Percentiles rank a stretch among this genome's conserved stretches.
phyloP scores from a whole-genome alignment of 208 protist genomes.

The Acanthamoeba quina region DNA sequence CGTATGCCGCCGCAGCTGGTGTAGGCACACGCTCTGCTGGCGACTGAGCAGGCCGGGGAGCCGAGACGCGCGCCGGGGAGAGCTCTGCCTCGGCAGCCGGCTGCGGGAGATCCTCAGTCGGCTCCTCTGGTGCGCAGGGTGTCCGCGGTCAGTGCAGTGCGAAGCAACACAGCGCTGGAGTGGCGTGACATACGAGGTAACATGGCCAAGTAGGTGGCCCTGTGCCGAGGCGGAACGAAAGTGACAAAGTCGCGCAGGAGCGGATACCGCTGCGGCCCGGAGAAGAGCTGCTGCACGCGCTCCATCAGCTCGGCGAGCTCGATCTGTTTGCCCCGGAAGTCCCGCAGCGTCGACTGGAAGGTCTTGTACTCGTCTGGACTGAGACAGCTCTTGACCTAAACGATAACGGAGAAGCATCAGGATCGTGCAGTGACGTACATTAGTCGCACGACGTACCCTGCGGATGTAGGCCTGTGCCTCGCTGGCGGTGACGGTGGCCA shows the following conservation, averaged over 20 bases:
- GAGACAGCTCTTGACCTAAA: conserved; percentile 4
- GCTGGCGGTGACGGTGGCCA: neutral
- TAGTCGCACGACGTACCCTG: neutral
- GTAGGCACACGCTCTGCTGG: neutral
- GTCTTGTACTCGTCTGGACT: conserved; percentile 29
- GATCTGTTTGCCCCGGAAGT: conserved; percentile 21
- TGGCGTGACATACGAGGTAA: neutral
- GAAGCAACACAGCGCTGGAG: neutral
- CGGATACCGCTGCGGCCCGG: neutral
- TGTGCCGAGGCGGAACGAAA: conserved; percentile 10
- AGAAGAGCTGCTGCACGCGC: conserved; percentile 7
- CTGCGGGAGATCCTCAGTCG: neutral
- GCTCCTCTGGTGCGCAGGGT: neutral
- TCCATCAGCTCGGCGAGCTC: conserved; percentile 15
- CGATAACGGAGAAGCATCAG: neutral
- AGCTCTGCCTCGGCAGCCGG: neutral
- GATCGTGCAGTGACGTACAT: neutral
- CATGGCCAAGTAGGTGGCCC: conserved; percentile 29
- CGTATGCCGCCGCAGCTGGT: neutral
- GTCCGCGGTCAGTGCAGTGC: neutral
- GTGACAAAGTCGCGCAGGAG: conserved; percentile 59
- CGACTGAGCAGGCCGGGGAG: neutral
- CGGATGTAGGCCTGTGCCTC: conserved; percentile 42
- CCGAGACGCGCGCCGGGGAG: too few relatives aligned
- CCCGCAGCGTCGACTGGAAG: conserved; percentile 52